phyloP scores from a whole-genome alignment of 768 basidiomycete species.

The Naganishia kalamii region DNA sequence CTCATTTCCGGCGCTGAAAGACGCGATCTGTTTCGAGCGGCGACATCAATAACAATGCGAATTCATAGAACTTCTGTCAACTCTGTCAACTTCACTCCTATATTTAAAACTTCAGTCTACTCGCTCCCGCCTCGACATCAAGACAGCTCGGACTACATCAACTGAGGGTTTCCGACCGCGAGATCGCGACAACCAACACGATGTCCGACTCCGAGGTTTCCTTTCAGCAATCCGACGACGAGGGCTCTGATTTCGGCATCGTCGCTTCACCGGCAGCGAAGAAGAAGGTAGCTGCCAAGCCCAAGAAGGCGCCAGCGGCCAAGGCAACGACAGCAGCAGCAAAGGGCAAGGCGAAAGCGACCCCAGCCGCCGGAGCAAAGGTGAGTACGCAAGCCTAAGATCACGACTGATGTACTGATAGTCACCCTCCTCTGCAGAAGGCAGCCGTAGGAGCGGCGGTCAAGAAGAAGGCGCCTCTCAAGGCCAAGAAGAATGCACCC shows the following conservation, averaged over 20 bases:
- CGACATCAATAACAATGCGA: conserved; percentile 1
- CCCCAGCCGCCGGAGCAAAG: conserved; percentile 45
- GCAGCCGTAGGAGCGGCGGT: conserved; percentile 24
- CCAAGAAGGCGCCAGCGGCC: conserved; percentile 35
- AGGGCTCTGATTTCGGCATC: conserved; percentile 14
- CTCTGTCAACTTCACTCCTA: neutral
- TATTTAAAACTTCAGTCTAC: neutral
- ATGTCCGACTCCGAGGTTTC: conserved; percentile 13
- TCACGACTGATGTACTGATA: neutral
- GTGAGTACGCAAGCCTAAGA: conserved; percentile 21
- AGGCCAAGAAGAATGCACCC: conserved; percentile 44
- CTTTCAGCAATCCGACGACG: conserved; percentile 15
- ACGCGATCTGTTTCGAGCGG: neutral
- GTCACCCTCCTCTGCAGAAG: neutral
- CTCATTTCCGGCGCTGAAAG: conserved; percentile 1
- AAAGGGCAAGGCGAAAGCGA: conserved; percentile 48
- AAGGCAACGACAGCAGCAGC: conserved; percentile 51
- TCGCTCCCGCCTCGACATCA: neutral
- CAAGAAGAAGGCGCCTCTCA: conserved; percentile 56
- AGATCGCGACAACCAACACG: neutral
- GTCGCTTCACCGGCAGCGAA: conserved; percentile 8
- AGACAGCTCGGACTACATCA: neutral
- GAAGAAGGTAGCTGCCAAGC: conserved; percentile 36
- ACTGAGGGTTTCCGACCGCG: too few relatives aligned
- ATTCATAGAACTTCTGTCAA: conserved; percentile 8